Evolutionary conservation across 2,329 filamentous ascomycete species (phyloP), one percentile per base, ranked within the genome.

Genomic region (Neurospora sp.): DNA sequence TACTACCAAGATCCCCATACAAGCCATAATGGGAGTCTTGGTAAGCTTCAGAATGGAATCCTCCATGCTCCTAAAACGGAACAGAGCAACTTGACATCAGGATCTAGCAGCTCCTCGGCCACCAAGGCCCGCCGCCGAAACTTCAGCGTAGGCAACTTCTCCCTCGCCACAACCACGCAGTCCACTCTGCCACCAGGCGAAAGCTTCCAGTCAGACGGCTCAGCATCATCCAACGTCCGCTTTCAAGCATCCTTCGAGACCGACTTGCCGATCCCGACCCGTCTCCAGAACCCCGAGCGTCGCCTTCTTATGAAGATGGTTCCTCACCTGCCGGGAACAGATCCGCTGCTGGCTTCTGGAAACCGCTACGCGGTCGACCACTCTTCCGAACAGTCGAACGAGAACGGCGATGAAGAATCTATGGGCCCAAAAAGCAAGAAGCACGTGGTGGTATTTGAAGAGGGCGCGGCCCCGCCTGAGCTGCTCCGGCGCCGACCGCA

Each of bases 131-230:
- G 74, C 19, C 74, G 74, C 68, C 71, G 74, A 3, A 74, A 76
- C 19, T 76, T 76, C 43, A 75, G 74, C 52, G 72, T 75, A 57
- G 74, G 74, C 57, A 76, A 74, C 69, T 73, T 75, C 62, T 74
- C 74, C 11, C 67, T 74, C n/a, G 71, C 71, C 12, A 74, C 72
- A 1, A 73, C 71, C 6, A 69, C 72, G 3, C 4, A 71, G 70
- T 67, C 33, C 71, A 68, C 23, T 8, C 11, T 33, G 15, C 52
- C 52, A n/a, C 40, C 41, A n/a, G 46, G 28, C n/a, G 17, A 62
- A 62, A 38, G 57, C 8, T 23, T 57, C 11, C 12, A 15, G 33
- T 10, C 46, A 11, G 74, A 76, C 28, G 23, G 15, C 12, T 70
- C 72, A 17, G 68, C 69, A 12, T 46, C 68, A 2, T 72, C 71